Conservation (phyloP, 148 eudicot genomes). For the Rhododendron ovatum region DNA sequence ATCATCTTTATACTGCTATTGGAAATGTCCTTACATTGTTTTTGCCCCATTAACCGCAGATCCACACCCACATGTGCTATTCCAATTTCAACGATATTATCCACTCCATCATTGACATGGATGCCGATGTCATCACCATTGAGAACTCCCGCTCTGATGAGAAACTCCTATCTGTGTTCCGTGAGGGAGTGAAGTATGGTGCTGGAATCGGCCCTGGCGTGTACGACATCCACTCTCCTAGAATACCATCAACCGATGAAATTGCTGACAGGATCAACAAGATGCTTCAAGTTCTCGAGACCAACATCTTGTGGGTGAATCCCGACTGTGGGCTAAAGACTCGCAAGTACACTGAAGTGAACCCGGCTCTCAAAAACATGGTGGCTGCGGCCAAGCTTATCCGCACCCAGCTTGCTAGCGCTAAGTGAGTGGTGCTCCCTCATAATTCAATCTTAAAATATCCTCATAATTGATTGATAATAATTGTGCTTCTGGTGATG, state of each 20-base stretch:
- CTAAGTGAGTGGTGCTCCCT: slow-evolving; percentile 42
- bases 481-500: slow-evolving; percentile 1
- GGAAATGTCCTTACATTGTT: background rate
- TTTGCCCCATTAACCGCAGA: slow-evolving; percentile 30
- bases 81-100: slow-evolving; percentile 96
- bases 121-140: slow-evolving; percentile 94
- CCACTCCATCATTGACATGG: slow-evolving; percentile 98
- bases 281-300: slow-evolving; percentile 93
- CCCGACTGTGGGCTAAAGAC: slow-evolving; percentile 99
- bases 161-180: slow-evolving; percentile 96
- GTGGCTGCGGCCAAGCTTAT: slow-evolving; percentile 85
- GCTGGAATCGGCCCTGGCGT: slow-evolving; percentile 98
- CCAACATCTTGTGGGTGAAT: slow-evolving; percentile 95
- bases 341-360: slow-evolving; percentile 82
- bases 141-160: slow-evolving; percentile 98
- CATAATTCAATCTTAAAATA: background rate
- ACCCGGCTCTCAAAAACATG: slow-evolving; percentile 75
- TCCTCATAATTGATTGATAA: background rate
- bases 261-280: slow-evolving; percentile 84
- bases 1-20: background rate
- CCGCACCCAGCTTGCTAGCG: slow-evolving; percentile 75
- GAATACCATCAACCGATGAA: slow-evolving; percentile 89
- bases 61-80: slow-evolving; percentile 99
- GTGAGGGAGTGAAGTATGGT: slow-evolving; percentile 93
- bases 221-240: slow-evolving; percentile 94